These are phyloP conservation scores for Pholiota microspora DNA, from an alignment of 768 basidiomycete genomes.

Conservation along the genomic window DNA sequence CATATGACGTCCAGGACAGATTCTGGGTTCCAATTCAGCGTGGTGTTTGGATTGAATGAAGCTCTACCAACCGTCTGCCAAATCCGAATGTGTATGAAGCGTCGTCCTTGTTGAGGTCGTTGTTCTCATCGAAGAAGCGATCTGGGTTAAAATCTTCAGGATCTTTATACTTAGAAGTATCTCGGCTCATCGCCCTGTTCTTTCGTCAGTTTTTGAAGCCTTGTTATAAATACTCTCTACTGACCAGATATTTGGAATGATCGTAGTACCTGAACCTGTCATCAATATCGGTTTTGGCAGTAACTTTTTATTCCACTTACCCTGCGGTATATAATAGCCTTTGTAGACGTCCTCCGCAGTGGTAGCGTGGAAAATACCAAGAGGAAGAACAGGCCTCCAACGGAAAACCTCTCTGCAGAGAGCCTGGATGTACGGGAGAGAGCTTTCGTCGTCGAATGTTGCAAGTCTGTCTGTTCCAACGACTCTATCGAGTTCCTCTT, in stretches of 20 bases:
- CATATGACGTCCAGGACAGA: constrained; percentile 1
- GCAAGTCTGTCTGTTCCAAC: constrained; percentile 25
- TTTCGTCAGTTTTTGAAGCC: not conserved
- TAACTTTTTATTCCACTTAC: not conserved
- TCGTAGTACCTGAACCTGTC: not conserved
- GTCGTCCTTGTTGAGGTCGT: constrained; percentile 5
- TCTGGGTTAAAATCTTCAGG: constrained; percentile 8
- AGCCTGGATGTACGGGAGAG: constrained; percentile 22
- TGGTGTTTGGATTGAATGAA: not conserved
- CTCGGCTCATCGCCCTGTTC: constrained; percentile 2
- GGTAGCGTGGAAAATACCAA: constrained; percentile 21
- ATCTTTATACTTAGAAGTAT: not conserved
- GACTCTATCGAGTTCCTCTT: constrained; percentile 28
- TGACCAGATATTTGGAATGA: not conserved
- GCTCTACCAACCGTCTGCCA: constrained; percentile 1
- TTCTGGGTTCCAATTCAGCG: not conserved
- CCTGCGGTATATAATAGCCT: constrained; percentile 25
- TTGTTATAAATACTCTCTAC: not conserved
- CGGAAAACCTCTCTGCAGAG: constrained; percentile 13
- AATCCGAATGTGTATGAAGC: constrained; percentile 4
- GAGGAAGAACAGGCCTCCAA: constrained; percentile 19
- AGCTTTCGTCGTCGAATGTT: constrained; percentile 18
- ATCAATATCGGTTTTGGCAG: not conserved
- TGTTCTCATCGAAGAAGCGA: constrained; percentile 3
- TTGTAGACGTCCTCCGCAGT: constrained; percentile 26